phyloP scores from a whole-genome alignment of 1,139 yeast species.

The Suhomyces panamericanus region DNA sequence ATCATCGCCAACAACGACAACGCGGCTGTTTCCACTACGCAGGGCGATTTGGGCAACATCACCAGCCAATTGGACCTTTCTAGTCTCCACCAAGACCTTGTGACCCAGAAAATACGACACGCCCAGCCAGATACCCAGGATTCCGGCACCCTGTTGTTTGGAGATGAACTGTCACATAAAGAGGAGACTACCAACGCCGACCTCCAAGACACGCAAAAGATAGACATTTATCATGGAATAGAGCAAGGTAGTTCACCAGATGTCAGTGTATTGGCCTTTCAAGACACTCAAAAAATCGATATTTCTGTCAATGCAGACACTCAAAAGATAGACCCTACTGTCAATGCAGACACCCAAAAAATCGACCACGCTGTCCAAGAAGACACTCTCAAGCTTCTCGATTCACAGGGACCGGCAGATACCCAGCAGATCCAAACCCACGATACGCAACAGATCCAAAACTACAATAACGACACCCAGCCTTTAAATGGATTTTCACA shows the following conservation, averaged over 20 bases:
- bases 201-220: background rate
- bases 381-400: background rate
- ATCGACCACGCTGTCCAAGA: background rate
- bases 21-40: background rate
- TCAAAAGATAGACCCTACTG: background rate
- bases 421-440: background rate
- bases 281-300: constrained; percentile 3
- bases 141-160: constrained; percentile 3
- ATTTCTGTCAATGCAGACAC: background rate
- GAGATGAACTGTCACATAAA: background rate
- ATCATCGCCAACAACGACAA: background rate
- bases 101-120: constrained; percentile 5
- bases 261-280: no score
- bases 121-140: constrained; percentile 5
- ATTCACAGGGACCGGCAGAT: background rate
- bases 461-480: background rate
- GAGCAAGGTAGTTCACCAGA: no score
- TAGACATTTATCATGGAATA: background rate
- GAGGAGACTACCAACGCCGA: background rate
- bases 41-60: background rate
- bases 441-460: background rate
- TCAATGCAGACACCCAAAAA: background rate
- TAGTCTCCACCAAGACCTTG: background rate
- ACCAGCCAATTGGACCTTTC: background rate
- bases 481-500: background rate